Evolutionary conservation across 805 yeast genomes (phyloP), one percentile per base, ranked within the genome.

Genomic region (Candida stauntonica): DNA sequence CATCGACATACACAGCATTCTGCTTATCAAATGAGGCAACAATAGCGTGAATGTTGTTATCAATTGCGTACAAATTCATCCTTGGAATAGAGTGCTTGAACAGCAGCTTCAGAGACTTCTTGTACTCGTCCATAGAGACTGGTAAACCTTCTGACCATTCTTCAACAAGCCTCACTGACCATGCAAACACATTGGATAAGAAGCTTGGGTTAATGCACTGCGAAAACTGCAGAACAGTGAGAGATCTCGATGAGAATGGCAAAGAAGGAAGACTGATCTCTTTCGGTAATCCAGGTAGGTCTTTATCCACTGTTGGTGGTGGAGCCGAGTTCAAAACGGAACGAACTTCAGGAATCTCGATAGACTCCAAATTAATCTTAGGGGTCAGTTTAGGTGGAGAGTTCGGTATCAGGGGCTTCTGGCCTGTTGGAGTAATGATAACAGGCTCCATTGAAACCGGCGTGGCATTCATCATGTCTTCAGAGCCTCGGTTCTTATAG

Each of bases 131-230:
- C 26, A 63, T 64, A 2, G 77, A 64, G n/a, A 80, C 68, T 7
- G 61, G 51, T 51, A 60, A 67, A 36, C 70, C 77, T 32, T 72
- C 74, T 15, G 73, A 65, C 84, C 85, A 79, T 17, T 61, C 64
- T 21, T 61, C 60, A 35, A 75, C 62, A 21, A 71, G 62, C 37
- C 69, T 62, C 7, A 62, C 32, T 26, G 79, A 70, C 86, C 86
- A 79, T 21, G 58, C 52, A 49, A 73, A 78, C 4, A 79, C 60
- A 15, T 64, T 66, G 0, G 72, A 68, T 12, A 80, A 45, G 0
- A 72, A 63, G 61, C 72, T 69, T 3, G 77, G 68, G 26, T 60
- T 58, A 3, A 54, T 52, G 47, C 83, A 77, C 17, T 61, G 64
- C 9, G 70, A 54, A 36, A 76, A 66, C 44, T 78, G 81, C n/a